Evolutionary conservation across 441 rosid genomes (phyloP).

Genomic region (Sinapis alba): DNA sequence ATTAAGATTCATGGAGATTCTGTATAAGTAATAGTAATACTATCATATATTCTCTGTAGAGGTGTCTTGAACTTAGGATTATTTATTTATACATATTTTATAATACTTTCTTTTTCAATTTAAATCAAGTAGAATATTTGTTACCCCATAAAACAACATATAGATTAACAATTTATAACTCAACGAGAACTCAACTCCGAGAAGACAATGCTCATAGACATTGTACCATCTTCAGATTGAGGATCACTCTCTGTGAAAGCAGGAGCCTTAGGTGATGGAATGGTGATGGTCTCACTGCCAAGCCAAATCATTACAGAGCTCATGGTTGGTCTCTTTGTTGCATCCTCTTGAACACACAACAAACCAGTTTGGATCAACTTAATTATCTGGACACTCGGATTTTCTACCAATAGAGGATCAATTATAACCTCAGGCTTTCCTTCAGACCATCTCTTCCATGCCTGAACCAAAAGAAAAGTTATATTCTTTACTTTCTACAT

Average conservation of each 20-base stretch:
- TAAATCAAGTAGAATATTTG: neutral
- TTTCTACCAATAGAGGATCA: conserved; percentile 18
- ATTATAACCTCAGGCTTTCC: conserved; percentile 19
- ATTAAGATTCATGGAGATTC: neutral
- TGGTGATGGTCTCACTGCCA: conserved; percentile 25
- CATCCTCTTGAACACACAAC: conserved; percentile 42
- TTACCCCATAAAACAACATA: neutral
- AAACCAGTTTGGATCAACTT: conserved; percentile 43
- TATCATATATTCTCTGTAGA: neutral
- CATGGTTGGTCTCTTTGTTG: conserved; percentile 32
- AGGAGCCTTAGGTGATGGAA: conserved; percentile 20
- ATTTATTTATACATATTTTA: too few species aligned
- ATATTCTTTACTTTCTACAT: neutral
- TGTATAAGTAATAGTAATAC: neutral
- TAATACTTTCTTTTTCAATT: neutral
- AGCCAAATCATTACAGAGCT: conserved; percentile 23
- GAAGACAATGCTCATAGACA: neutral
- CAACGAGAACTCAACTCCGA: neutral
- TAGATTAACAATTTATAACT: neutral
- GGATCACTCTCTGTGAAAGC: neutral
- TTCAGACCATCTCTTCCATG: conserved; percentile 33
- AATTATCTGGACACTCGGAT: conserved; percentile 13
- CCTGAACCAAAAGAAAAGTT: neutral
- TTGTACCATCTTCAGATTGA: neutral
- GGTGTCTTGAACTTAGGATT: too few species aligned